Base-by-base conservation (phyloP, 345 rosid genomes). In the Lenwebbia sp. region DNA sequence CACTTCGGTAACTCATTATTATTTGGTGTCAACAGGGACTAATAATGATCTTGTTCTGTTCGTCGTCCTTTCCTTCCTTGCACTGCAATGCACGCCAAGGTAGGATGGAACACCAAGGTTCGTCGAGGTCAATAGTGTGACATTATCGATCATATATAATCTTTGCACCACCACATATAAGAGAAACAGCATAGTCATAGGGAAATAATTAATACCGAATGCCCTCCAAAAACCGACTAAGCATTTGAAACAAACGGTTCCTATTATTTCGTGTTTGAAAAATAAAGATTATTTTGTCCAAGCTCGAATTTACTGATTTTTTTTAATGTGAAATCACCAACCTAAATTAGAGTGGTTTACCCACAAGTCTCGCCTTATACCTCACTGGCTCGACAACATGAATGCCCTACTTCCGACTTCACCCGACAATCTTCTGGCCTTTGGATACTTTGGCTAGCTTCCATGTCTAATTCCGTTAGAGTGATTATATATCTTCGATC, bases 341-440 rank as follows among this genome's bases (percentile, higher is more conserved):
- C 1, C 37, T 28, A 13, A 60, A 60, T 60, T 60, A 15, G 4
- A 60, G 37, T 60, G 19, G 9, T 58, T 58, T 13, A 12, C 14
- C n/a, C 33, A n/a, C 15, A 13, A 58, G 33, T 58, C 19, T 14
- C 0, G 4, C 4, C 0, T 5, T 58, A 15, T n/a, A n/a, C n/a
- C 19, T 58, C 13, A n/a, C 0, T n/a, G 1, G 9, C 33, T 13
- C 30, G 13, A 58, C 33, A 5, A n/a, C 4, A 28, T 15, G 13
- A 58, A 13, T 58, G 4, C 33, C 33, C 19, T 0, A 33, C 40
- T 60, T 14, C 37, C 74, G 17, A 28, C 37, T 60, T 60, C 74
- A 14, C 40, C 15, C 33, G 21, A 28, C 17, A 5, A 28, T 28
- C 9, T 28, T 60, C 0, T 14, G 0, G 11, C 5, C 40, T 60